phyloP scores from a whole-genome alignment of 345 rosid genomes.

The Camelina laxa region DNA sequence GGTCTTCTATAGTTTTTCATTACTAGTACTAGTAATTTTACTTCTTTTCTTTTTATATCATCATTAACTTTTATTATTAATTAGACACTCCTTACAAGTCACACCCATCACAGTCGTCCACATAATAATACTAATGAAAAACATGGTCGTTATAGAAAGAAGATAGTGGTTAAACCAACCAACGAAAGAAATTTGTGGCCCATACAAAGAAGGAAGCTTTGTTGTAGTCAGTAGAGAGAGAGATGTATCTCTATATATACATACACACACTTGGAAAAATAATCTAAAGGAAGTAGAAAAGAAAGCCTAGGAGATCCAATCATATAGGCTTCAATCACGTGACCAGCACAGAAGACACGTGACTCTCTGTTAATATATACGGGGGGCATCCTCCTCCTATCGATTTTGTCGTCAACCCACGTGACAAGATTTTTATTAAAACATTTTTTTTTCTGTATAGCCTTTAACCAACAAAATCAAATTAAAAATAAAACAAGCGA shows the following conservation, averaged over 20 bases:
- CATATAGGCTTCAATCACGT: constrained; percentile 40
- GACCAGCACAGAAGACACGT: constrained; percentile 38
- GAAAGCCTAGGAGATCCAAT: constrained; percentile 43
- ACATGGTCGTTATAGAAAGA: constrained; percentile 14
- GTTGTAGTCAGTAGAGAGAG: not conserved
- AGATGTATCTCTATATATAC: not conserved
- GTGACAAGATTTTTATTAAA: constrained; percentile 31
- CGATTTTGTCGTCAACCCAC: constrained; percentile 37
- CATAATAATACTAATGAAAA: not conserved
- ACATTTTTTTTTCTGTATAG: not conserved
- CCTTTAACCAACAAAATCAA: constrained; percentile 13
- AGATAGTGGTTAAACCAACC: not conserved
- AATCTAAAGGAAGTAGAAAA: not conserved
- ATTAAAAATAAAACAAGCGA: not conserved
- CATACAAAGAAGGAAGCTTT: constrained; percentile 16
- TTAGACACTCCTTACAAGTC: constrained; percentile 6
- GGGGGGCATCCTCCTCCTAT: not conserved
- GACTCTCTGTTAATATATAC: constrained; percentile 5
- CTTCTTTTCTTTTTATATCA: not conserved
- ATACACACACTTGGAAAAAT: too few relatives aligned
- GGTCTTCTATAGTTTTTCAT: constrained; percentile 24
- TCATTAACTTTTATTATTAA: not conserved
- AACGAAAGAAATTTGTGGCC: constrained; percentile 23
- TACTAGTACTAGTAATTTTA: too few relatives aligned
- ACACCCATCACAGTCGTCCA: constrained; percentile 26